These are phyloP conservation scores for Populus davidiana DNA, from an alignment of 345 rosid species.

Conservation along the genomic window DNA sequence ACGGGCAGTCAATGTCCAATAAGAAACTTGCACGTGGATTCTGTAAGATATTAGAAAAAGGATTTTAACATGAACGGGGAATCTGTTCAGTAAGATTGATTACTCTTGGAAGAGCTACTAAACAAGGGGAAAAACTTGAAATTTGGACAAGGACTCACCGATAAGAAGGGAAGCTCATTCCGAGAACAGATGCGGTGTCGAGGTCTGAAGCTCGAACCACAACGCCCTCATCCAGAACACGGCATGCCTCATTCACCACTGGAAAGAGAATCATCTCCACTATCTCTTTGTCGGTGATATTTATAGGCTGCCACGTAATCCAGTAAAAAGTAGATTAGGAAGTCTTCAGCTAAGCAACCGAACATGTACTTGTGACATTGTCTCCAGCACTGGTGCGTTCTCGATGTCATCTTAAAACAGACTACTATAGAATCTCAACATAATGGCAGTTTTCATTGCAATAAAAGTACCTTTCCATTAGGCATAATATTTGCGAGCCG, in stretches of 20 bases:
- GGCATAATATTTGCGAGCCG: constrained; percentile 75
- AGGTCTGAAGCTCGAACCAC: constrained; percentile 86
- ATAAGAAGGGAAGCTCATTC: constrained; percentile 97
- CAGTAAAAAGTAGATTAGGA: constrained; percentile 16
- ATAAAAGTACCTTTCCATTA: constrained; percentile 66
- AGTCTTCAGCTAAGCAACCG: neutral
- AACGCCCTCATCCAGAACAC: constrained; percentile 79
- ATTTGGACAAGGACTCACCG: constrained; percentile 44
- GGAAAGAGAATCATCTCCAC: constrained; percentile 92
- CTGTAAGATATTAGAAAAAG: too few species aligned
- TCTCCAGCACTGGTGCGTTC: neutral
- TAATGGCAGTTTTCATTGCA: constrained; percentile 7
- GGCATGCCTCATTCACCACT: constrained; percentile 85
- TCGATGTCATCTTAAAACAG: neutral
- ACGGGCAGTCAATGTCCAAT: too few species aligned
- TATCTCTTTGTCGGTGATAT: constrained; percentile 72
- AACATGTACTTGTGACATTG: too few species aligned
- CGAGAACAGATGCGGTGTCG: constrained; percentile 86
- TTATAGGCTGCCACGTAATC: constrained; percentile 56
- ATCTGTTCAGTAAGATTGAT: too few species aligned
- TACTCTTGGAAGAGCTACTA: neutral
- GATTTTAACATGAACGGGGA: too few species aligned
- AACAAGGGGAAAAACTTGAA: neutral
- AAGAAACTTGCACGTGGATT: too few species aligned
- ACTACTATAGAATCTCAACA: constrained; percentile 1